These are phyloP conservation scores for Crotalaria pallida DNA, from an alignment of 306 rosid species.

Conservation along the genomic window DNA sequence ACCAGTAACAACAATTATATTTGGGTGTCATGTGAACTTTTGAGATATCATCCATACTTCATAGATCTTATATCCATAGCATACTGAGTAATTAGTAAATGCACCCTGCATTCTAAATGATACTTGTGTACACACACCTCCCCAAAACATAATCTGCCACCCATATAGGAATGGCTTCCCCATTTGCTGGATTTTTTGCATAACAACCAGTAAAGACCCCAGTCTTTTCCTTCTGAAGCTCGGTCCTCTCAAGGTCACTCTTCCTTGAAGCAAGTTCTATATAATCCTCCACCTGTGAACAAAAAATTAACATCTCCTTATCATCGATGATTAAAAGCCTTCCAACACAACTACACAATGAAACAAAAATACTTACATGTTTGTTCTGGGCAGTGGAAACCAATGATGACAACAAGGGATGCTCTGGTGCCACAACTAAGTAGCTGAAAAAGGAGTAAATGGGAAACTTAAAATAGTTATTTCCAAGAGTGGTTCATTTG, in stretches of 20 bases:
- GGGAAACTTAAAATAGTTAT: neutral
- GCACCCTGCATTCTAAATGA: conserved; percentile 13
- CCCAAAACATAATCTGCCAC: conserved; percentile 97
- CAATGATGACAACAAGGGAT: conserved; percentile 57
- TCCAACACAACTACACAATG: conserved; percentile 19
- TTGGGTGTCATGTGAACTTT: neutral
- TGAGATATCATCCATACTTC: conserved; percentile 1
- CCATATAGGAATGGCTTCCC: conserved; percentile 89
- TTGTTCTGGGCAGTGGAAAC: conserved; percentile 53
- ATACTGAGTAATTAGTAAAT: conserved; percentile 22
- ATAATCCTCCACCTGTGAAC: conserved; percentile 80
- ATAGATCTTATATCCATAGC: conserved; percentile 4
- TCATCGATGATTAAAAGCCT: conserved; percentile 28
- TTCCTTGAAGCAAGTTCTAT: conserved; percentile 68
- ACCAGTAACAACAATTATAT: conserved; percentile 24
- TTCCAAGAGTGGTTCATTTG: conserved; percentile 14
- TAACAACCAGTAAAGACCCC: conserved; percentile 90
- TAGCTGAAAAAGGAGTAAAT: conserved; percentile 50
- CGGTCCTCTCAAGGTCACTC: conserved; percentile 98
- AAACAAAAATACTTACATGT: conserved; percentile 45
- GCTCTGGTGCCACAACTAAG: conserved; percentile 93
- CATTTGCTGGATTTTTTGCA: conserved; percentile 85
- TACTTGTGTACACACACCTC: conserved; percentile 51
- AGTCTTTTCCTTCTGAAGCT: conserved; percentile 95
- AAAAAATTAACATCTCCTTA: conserved; percentile 35